These are phyloP conservation scores for Nakazawaea peltata DNA, from an alignment of 805 yeast species.

Conservation along the genomic window DNA sequence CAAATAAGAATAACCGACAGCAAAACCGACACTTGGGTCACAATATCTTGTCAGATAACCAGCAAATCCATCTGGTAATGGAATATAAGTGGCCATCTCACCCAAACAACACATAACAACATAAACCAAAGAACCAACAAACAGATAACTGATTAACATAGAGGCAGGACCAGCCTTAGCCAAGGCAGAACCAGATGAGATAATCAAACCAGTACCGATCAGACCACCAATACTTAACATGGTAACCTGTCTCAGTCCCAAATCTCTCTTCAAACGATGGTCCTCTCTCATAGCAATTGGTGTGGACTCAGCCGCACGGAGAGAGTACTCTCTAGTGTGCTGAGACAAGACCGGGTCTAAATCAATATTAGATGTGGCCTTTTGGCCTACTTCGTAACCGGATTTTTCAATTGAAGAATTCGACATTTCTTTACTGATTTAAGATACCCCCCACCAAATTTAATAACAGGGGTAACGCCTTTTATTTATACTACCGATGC, in stretches of 20 bases:
- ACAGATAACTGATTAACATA: conserved; percentile 52
- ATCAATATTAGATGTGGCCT: background rate
- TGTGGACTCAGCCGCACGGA: conserved; percentile 36
- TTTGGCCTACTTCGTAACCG: conserved; percentile 1
- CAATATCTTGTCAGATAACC: conserved; percentile 46
- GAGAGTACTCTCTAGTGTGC: conserved; percentile 38
- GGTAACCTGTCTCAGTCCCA: conserved; percentile 43
- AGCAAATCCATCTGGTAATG: conserved; percentile 48
- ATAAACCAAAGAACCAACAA: conserved; percentile 66
- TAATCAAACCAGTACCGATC: conserved; percentile 70
- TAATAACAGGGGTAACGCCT: background rate
- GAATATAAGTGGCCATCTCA: conserved; percentile 48
- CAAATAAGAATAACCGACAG: conserved; percentile 46
- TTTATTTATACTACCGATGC: too few relatives aligned
- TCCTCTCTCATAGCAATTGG: conserved; percentile 34
- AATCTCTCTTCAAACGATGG: conserved; percentile 34
- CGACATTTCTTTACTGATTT: too few relatives aligned
- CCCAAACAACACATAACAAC: conserved; percentile 54
- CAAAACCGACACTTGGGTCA: conserved; percentile 47
- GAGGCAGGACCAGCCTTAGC: conserved; percentile 63
- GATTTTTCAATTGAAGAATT: conserved; percentile 1
- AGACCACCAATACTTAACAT: conserved; percentile 79
- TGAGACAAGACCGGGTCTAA: conserved; percentile 7
- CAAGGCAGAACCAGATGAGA: conserved; percentile 70
- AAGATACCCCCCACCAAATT: background rate